Percentiles rank a stretch among this genome's conserved stretches.
Conservation (phyloP, 2,329 filamentous ascomycete species). For the Fusarium sp. region DNA sequence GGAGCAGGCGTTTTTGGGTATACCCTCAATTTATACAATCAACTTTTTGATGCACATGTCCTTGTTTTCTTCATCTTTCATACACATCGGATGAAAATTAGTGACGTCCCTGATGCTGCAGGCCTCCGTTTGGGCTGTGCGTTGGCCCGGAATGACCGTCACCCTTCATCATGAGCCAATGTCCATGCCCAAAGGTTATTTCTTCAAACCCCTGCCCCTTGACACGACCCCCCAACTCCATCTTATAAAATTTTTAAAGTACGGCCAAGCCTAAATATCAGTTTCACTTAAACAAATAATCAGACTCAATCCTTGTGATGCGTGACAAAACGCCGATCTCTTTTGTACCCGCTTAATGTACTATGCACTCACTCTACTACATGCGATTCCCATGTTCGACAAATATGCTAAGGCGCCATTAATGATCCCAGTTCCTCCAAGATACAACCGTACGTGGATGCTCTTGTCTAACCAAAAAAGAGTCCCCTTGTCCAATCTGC, state of each 20-base stretch:
- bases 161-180: neutral
- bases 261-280: neutral
- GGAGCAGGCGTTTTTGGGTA: slow-evolving; percentile 45
- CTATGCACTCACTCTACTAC: slow-evolving; percentile 42
- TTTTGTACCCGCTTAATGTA: slow-evolving; percentile 36
- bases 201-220: neutral
- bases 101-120: neutral
- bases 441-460: slow-evolving; percentile 27
- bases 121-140: neutral
- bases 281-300: neutral
- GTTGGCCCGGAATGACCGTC: neutral
- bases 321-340: slow-evolving; percentile 14
- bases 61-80: neutral
- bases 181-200: neutral
- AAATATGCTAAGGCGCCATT: slow-evolving; percentile 39
- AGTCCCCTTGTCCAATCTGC: slow-evolving; percentile 26
- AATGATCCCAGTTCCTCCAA: slow-evolving; percentile 33
- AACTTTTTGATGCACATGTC: neutral
- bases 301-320: no score
- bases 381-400: slow-evolving; percentile 23
- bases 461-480: slow-evolving; percentile 31
- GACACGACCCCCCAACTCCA: neutral
- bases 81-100: neutral
- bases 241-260: neutral
- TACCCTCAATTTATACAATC: slow-evolving; percentile 33